Evolutionary conservation across 2,329 filamentous ascomycete species (phyloP), one percentile per base, ranked within the genome.

Genomic region (Penicillium sclerotiorum): DNA sequence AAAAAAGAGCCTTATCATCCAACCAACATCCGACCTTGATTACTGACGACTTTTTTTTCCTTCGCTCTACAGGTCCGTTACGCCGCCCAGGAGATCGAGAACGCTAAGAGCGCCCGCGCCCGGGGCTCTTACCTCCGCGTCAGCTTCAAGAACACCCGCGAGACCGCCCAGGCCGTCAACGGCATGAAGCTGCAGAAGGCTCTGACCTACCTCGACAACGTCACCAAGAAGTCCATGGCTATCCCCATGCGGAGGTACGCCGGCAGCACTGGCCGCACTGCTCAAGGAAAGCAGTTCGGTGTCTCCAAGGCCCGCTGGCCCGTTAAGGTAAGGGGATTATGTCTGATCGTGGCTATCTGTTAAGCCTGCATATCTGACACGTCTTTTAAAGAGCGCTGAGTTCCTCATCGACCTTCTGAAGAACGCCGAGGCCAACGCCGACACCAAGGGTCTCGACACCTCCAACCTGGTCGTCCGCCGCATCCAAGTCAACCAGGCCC

Each of bases 401-500:
- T 96, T 95, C 85, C 85, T 99, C 61, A 87, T 96, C 78, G 89
- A 88, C 74, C 90, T 99, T 70, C 89, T 99, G 70, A 94, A 92
- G 86, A 96, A 96, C 81, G 91, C 91, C 66, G 91, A 95, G 84
- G 87, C 91, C 81, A 96, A 96, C 80, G 91, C 91, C 76, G 92
- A 96, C 71, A 89, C 89, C 78, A 96, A 96, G 85, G 91, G 92
- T 72, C 90, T 96, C 73, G 91, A 99, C 81, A 97, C 92, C 74
- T 87, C 87, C 81, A 95, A 95, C 85, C 84, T 99, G 74, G 81
- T 97, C 75, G 89, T 99, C 82, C 96, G 96, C 90, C 95, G 96
- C 89, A 99, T 99, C 82, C 94, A 99, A 84, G 94, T 99, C 85
- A 99, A 99, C 90, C 94, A 99, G 85, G 95, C 94, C 69, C 94